phyloP scores from a whole-genome alignment of 2,329 filamentous ascomycete genomes.

The Calcarisporium arbuscula region DNA sequence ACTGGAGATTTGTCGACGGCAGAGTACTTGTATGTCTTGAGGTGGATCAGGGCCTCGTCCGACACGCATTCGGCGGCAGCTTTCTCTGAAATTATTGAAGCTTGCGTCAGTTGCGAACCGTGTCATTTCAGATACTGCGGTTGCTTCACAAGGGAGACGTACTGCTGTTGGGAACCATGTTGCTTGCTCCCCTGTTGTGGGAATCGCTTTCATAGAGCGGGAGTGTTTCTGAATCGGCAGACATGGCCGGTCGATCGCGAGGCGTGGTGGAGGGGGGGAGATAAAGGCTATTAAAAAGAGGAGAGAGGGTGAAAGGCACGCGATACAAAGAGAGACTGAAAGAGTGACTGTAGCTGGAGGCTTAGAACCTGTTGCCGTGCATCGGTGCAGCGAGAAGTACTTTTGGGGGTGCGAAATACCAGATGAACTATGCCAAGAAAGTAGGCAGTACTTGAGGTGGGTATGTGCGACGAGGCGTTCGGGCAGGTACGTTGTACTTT shows the following conservation, averaged over 20 bases:
- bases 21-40: conserved; percentile 96
- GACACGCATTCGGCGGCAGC: conserved; percentile 70
- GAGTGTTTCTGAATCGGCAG: too few relatives aligned
- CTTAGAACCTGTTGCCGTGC: too few relatives aligned
- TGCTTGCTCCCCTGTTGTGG: conserved; percentile 18
- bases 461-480: too few relatives aligned
- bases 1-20: conserved; percentile 93
- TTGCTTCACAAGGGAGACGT: conserved; percentile 10
- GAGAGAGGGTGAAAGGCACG: conserved; percentile 12
- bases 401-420: too few relatives aligned
- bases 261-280: conserved; percentile 18
- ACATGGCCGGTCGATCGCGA: too few relatives aligned
- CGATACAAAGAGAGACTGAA: conserved; percentile 3
- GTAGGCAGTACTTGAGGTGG: too few relatives aligned
- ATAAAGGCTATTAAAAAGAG: conserved; percentile 8
- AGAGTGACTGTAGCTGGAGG: too few relatives aligned
- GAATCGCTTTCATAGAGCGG: conserved; percentile 23
- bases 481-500: too few relatives aligned
- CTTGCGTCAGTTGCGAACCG: conserved; percentile 2
- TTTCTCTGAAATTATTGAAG: conserved; percentile 22
- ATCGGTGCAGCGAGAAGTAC: too few relatives aligned
- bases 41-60: conserved; percentile 82
- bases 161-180: conserved; percentile 29
- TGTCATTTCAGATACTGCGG: conserved; percentile 6
- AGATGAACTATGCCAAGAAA: too few relatives aligned